Conservation (phyloP, 805 yeast genomes). For the Dipodascus geniculatus region DNA sequence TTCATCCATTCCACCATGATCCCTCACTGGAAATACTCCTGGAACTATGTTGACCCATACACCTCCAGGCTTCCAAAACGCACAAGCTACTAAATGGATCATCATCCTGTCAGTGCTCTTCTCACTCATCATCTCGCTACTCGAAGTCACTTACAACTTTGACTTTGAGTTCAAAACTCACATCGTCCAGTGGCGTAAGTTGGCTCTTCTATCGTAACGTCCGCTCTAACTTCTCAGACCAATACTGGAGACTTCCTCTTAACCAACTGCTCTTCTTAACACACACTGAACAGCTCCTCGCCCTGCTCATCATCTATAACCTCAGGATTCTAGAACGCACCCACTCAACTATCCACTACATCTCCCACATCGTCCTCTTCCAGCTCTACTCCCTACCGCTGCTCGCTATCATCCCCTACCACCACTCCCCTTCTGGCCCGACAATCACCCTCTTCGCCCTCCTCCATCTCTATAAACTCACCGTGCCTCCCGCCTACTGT, state of each 20-base stretch:
- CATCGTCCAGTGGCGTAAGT: conserved; percentile 23
- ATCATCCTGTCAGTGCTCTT: conserved; percentile 16
- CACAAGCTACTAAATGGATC: conserved; percentile 26
- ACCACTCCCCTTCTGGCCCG: conserved; percentile 7
- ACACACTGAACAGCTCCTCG: conserved; percentile 29
- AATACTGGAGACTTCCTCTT: conserved; percentile 26
- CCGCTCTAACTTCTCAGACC: conserved; percentile 14
- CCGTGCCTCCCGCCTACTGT: conserved; percentile 31
- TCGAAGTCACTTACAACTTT: conserved; percentile 27
- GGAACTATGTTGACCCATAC: conserved; percentile 26
- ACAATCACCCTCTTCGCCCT: conserved; percentile 22
- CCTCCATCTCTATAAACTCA: conserved; percentile 26
- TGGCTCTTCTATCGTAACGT: conserved; percentile 5
- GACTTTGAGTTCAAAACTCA: conserved; percentile 26
- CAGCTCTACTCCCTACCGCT: conserved; percentile 1
- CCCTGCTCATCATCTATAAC: conserved; percentile 28
- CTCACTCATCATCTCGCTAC: conserved; percentile 27
- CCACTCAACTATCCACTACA: not conserved
- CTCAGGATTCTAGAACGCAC: conserved; percentile 29
- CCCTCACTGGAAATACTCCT: too few relatives aligned
- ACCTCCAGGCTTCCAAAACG: conserved; percentile 27
- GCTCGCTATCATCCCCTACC: not conserved
- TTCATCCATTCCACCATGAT: too few relatives aligned
- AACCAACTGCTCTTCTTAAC: conserved; percentile 23
- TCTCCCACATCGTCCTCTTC: not conserved